Base-by-base conservation (phyloP, 208 protist genomes). In the Leishmania tarentolae region DNA sequence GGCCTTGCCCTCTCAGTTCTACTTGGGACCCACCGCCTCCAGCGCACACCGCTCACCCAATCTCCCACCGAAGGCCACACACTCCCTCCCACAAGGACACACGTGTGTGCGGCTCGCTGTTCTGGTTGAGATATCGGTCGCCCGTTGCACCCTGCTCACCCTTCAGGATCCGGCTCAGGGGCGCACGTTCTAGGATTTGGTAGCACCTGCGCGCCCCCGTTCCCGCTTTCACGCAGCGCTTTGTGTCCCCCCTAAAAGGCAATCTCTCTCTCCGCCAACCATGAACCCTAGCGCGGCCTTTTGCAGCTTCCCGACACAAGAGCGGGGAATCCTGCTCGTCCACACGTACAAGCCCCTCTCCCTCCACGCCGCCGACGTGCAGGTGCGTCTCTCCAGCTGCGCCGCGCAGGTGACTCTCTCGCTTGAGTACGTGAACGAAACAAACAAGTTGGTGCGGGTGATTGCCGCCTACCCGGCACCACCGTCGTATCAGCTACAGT, bases 401-500 rank as follows among this genome's bases (percentile, higher is more conserved):
- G 81, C 84, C 37, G 91, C 92, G 47, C 85, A 90, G 46, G 92
- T 97, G 42, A 84, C 61, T 40, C 80, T 94, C 24, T 80, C 81
- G 13, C 87, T 90, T 56, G 91, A 93, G 83, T 97, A 93, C 82
- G 75, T 88, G 24, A 97, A 97, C 66, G 85, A 94, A 47, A 93
- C 83, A 0, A 90, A 94, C 72, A 80, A 86, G 65, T 46, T 80
- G 28, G 94, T 92, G n/a, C 46, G 69, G 35, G 76, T 44, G 9
- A 88, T 95, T 74, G 90, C 88, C 11, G 90, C 84, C n/a, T 91
- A 90, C 81, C 85, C 94, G n/a, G 68, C 91, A 11, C 92, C 94
- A 3, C 61, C 79, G 21, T 57, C 65, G n/a, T 97, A 89, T 88
- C 83, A 88, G 17, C 83, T 95, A 24, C 85, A 90, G 78, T 31